Base-by-base conservation (phyloP, 2,329 filamentous ascomycete species). In the Penicillium sp. region DNA sequence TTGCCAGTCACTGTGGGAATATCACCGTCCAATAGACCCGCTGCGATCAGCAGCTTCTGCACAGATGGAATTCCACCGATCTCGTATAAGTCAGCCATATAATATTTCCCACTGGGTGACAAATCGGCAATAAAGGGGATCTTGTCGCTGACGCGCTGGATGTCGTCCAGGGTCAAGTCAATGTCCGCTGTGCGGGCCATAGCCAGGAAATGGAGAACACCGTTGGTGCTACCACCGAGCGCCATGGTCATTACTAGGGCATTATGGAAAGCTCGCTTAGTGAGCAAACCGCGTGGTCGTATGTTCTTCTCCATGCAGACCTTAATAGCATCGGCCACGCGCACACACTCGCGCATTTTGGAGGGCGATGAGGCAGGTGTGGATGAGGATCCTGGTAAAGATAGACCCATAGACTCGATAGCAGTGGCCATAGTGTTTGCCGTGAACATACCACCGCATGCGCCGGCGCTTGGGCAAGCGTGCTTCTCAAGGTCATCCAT, bases 371-470 rank as follows among this genome's bases (percentile, higher is more conserved):
- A 82, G 1, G 92, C 92, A 1, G 91, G 91, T 53, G 87, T 95
- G 1, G 90, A 93, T 0, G 90, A 93, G 0, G 90, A 95, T 1
- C 91, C 91, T 0, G 92, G 91, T 8, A 96, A 81, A 0, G 87
- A 87, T 29, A 96, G 81, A 27, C 92, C 92, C 83, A 96, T 91
- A 43, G 90, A 90, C 78, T 96, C 91, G 62, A 96, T 91, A 14
- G 90, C 90, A 0, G 90, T 93, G 4, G 91, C 90, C 90, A 96
- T 93, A 24, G 91, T 96, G 77, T 96, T 96, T 62, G 92, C 92
- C 1, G 92, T 96, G 78, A 92, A 96, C 92, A 96, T 96, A 19
- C 93, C 91, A 47, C 91, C 91, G 62, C 91, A 96, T 1, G 90
- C 92, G 29, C 91, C 91, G 1, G 86, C 85, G 9, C 87, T 86